Base-by-base conservation (phyloP, 106 monocot genomes). In the Vanilla planifolia region DNA sequence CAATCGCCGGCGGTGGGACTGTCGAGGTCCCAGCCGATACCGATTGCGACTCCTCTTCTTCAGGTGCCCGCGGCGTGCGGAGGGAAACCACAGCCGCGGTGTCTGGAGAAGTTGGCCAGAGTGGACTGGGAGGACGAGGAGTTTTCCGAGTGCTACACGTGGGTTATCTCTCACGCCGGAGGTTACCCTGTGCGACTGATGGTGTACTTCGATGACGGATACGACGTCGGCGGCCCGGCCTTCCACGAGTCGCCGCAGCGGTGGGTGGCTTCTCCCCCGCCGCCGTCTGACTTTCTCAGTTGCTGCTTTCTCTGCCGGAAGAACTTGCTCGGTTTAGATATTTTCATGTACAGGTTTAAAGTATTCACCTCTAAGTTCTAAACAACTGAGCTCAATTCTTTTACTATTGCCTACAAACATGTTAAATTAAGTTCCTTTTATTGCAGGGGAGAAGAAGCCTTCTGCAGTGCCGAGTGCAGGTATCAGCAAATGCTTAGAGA, bases 321-420 rank as follows among this genome's bases (percentile, higher is more conserved):
- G 60, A 67, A 42, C 22, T 66, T 88, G 9, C 70, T 79, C 30
- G 88, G 88, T 1, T 79, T 79, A 35, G 88, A 88, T 42, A 88
- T 88, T 11, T 87, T 70, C 72, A 82, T 87, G 69, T 87, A 87
- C 58, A 79, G 76, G 82, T 73, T 64, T 3, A n/a, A n/a, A 68
- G n/a, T n/a, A n/a, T n/a, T n/a, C n/a, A n/a, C n/a, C n/a, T n/a
- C n/a, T n/a, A n/a, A n/a, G n/a, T n/a, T n/a, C n/a, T n/a, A n/a
- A n/a, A n/a, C n/a, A n/a, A n/a, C n/a, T n/a, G n/a, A n/a, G n/a
- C n/a, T n/a, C n/a, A n/a, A n/a, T n/a, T n/a, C n/a, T n/a, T n/a
- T n/a, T n/a, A n/a, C n/a, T n/a, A n/a, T n/a, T n/a, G n/a, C n/a
- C n/a, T n/a, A n/a, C n/a, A n/a, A n/a, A n/a, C n/a, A n/a, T n/a